phyloP scores from a whole-genome alignment of 768 basidiomycete species.

The Boletus sensibilis region DNA sequence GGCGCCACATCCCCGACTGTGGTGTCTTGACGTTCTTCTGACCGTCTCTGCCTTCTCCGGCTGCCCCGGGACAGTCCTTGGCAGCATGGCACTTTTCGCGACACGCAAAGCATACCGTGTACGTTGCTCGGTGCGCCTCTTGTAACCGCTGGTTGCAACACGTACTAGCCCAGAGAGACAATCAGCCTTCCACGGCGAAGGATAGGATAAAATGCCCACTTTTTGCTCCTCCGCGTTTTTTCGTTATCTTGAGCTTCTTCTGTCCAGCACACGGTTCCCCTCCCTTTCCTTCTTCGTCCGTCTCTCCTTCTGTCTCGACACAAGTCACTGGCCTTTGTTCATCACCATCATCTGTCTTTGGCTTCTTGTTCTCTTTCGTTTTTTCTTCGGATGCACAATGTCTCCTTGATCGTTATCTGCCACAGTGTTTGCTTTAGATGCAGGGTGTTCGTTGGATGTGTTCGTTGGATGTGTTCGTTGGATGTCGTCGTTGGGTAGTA shows the following conservation, averaged over 20 bases:
- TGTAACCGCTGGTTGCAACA: conserved; percentile 18
- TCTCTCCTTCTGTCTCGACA: no score
- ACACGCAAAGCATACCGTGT: conserved; percentile 84
- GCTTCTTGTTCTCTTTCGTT: conserved; percentile 56
- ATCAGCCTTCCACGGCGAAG: conserved; percentile 8
- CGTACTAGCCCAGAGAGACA: conserved; percentile 26
- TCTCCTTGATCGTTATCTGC: no score
- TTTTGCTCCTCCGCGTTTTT: conserved; percentile 30
- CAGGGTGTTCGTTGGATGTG: no score
- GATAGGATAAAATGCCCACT: conserved; percentile 11
- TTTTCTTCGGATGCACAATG: conserved; percentile 53
- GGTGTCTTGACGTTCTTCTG: conserved; percentile 25
- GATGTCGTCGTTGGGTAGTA: conserved; percentile 9
- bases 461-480: conserved; percentile 1
- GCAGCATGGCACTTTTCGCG: conserved; percentile 81
- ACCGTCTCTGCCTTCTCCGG: conserved; percentile 20
- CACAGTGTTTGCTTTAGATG: no score
- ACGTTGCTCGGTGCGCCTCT: conserved; percentile 51
- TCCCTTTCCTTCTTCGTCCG: no score
- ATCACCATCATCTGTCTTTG: conserved; percentile 24
- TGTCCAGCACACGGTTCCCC: no score
- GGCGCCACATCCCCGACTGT: conserved; percentile 56
- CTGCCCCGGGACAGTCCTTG: conserved; percentile 66
- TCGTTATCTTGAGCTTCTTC: conserved; percentile 27
- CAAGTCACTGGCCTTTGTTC: background rate